Evolutionary conservation across 495 filamentous ascomycete genomes (phyloP).

Genomic region (Achaetomiella virescens): DNA sequence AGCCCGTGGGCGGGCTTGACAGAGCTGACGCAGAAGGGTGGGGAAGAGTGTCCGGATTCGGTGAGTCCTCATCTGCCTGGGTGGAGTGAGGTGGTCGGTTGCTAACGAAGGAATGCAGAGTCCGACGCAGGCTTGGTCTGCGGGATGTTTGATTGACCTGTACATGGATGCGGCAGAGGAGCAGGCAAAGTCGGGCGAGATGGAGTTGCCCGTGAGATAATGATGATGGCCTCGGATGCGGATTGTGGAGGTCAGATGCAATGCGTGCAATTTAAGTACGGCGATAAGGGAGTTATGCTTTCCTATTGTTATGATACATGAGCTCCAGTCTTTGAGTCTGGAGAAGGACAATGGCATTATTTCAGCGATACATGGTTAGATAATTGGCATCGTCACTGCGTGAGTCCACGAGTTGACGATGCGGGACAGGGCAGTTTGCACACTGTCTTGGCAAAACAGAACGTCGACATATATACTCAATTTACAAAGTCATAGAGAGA

Average conservation of each 20-base stretch:
- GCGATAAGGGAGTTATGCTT: not conserved
- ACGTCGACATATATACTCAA: no score
- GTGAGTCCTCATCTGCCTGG: slow-evolving; percentile 43
- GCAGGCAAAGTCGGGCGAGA: slow-evolving; percentile 26
- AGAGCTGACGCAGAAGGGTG: slow-evolving; percentile 87
- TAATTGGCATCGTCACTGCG: no score
- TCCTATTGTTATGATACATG: not conserved
- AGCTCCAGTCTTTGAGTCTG: no score
- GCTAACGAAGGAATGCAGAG: slow-evolving; percentile 45
- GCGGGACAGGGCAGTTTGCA: no score
- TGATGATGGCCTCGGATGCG: not conserved
- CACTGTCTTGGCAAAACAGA: no score
- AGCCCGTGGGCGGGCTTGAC: slow-evolving; percentile 88
- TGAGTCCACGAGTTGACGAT: no score
- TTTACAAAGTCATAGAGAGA: no score
- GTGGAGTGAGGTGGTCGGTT: not conserved
- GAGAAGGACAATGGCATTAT: no score
- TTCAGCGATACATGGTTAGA: no score
- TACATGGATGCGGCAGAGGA: slow-evolving; percentile 76
- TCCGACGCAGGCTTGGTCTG: slow-evolving; percentile 93
- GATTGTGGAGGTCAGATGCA: not conserved
- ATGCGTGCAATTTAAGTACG: not conserved
- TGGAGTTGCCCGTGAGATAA: slow-evolving; percentile 21
- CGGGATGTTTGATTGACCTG: slow-evolving; percentile 86
- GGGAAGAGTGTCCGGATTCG: slow-evolving; percentile 78